Conservation (phyloP, 805 yeast species). For the Yarrowia sp. region DNA sequence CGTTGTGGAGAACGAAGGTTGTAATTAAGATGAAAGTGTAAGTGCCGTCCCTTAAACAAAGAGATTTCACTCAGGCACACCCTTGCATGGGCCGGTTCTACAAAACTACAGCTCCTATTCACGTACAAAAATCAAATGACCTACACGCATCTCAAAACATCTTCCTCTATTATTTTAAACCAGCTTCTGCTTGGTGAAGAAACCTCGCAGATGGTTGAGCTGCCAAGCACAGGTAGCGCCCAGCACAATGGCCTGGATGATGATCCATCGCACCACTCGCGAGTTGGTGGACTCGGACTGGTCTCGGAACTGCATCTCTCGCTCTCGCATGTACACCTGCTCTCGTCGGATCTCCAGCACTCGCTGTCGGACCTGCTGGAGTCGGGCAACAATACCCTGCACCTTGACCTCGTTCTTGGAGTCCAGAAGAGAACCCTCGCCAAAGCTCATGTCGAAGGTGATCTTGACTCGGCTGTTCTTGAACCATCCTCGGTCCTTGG, state of each 20-base stretch:
- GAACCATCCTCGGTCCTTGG: constrained; percentile 54
- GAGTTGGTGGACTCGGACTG: constrained; percentile 73
- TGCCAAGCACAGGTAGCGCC: constrained; percentile 72
- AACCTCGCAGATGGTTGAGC: constrained; percentile 69
- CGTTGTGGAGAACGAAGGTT: too few relatives aligned
- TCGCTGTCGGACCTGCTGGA: constrained; percentile 56
- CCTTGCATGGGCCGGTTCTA: too few relatives aligned
- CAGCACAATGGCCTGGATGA: constrained; percentile 67
- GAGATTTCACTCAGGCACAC: too few relatives aligned
- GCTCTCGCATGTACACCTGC: constrained; percentile 57
- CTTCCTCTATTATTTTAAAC: constrained; percentile 44
- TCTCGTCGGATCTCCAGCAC: constrained; percentile 60
- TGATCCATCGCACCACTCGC: constrained; percentile 69
- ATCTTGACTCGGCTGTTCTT: constrained; percentile 61
- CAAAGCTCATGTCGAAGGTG: constrained; percentile 67
- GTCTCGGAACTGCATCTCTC: constrained; percentile 76
- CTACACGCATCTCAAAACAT: background rate
- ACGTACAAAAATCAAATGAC: too few relatives aligned
- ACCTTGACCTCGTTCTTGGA: constrained; percentile 56
- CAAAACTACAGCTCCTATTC: too few relatives aligned
- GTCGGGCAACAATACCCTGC: constrained; percentile 53
- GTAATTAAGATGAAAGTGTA: too few relatives aligned
- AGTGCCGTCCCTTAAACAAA: too few relatives aligned
- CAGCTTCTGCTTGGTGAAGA: constrained; percentile 85
- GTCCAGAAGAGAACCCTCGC: constrained; percentile 64